A percentile compares a stretch with the other conserved stretches of the same genome.
These are phyloP conservation scores for Aureobasidium vineae DNA, from an alignment of 2,329 filamentous ascomycete species.

Conservation along the genomic window DNA sequence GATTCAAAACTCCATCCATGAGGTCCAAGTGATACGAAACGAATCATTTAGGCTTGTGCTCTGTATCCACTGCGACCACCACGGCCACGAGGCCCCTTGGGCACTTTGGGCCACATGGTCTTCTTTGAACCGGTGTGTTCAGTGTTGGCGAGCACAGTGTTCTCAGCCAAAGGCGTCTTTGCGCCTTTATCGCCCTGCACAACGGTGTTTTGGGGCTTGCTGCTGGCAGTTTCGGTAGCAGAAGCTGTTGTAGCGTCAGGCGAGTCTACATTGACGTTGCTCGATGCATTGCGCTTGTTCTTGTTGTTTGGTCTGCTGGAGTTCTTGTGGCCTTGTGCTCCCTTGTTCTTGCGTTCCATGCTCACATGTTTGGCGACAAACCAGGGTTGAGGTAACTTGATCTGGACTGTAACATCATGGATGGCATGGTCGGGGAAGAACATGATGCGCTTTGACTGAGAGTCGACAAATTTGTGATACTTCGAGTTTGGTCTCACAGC, in stretches of 20 bases:
- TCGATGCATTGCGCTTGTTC: conserved; percentile 20
- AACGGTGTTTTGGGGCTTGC: neutral
- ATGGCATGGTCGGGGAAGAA: neutral
- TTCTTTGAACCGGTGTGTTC: neutral
- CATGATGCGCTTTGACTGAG: conserved; percentile 2
- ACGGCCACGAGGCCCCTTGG: conserved; percentile 10
- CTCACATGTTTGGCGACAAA: neutral
- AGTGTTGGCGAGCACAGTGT: neutral
- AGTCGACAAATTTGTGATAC: conserved; percentile 11
- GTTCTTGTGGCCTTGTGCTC: conserved; percentile 2
- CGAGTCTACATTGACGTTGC: neutral
- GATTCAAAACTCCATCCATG: conserved; percentile 1
- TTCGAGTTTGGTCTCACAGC: conserved; percentile 1
- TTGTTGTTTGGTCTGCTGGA: conserved; percentile 18
- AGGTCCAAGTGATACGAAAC: neutral
- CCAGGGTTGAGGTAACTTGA: conserved; percentile 11
- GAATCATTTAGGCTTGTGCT: neutral
- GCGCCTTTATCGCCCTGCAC: neutral
- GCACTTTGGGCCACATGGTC: conserved; percentile 9
- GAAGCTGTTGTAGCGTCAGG: neutral
- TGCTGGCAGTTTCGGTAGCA: neutral
- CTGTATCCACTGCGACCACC: conserved; percentile 11
- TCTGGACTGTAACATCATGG: conserved; percentile 12
- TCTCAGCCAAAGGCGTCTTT: neutral
- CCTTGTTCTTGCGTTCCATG: neutral